Evolutionary conservation across 148 eudicot genomes (phyloP).

Genomic region (Chenopodium formosanum): DNA sequence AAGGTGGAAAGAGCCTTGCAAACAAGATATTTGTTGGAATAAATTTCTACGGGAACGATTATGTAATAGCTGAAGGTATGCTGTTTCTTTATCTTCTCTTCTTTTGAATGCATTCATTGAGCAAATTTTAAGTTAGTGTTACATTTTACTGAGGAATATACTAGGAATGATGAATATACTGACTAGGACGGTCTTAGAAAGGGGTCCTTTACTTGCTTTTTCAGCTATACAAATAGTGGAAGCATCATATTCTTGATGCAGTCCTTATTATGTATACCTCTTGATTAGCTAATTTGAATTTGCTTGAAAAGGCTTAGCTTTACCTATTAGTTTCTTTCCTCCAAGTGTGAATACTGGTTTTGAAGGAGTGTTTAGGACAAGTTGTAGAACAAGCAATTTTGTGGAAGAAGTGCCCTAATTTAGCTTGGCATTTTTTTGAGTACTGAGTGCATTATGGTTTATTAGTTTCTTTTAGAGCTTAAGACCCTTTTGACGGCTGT

Average conservation of each 20-base stretch:
- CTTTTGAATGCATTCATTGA: conserved; percentile 1
- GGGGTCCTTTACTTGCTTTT: neutral
- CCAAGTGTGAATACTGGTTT: neutral
- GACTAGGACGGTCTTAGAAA: neutral
- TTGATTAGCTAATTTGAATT: neutral
- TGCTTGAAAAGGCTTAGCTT: neutral
- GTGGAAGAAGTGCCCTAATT: neutral
- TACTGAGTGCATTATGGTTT: neutral
- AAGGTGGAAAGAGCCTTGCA: conserved; percentile 40
- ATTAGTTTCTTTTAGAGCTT: conserved; percentile 2
- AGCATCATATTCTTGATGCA: neutral
- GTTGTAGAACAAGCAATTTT: neutral
- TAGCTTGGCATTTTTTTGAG: neutral
- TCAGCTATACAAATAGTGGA: neutral
- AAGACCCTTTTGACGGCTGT: conserved; percentile 10
- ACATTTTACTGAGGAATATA: neutral
- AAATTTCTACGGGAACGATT: conserved; percentile 93
- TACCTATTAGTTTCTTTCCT: neutral
- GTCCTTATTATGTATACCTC: neutral
- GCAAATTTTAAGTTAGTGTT: conserved; percentile 2
- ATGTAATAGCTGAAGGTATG: conserved; percentile 61
- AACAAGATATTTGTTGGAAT: conserved; percentile 79
- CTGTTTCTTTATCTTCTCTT: conserved; percentile 13
- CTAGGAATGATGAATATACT: neutral
- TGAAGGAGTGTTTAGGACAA: neutral